phyloP scores from a whole-genome alignment of 1,284 basidiomycete species.

The Dichomitus squalens region DNA sequence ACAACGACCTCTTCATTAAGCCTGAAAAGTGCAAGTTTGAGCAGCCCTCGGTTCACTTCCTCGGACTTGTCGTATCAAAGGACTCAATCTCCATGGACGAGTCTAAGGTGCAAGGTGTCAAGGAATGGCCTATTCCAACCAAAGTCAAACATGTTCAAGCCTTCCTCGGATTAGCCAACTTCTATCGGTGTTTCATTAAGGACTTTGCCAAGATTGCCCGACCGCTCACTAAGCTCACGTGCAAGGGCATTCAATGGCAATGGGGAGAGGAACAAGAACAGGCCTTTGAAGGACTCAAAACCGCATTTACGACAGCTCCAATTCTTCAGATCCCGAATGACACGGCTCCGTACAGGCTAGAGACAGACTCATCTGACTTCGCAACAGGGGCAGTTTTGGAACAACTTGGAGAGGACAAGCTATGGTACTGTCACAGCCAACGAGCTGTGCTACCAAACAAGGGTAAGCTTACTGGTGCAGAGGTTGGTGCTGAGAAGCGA shows the following conservation, averaged over 20 bases:
- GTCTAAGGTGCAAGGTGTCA: constrained; percentile 3
- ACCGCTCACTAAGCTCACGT: constrained; percentile 28
- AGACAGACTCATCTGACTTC: constrained; percentile 1
- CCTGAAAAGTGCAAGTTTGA: constrained; percentile 41
- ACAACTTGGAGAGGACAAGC: neutral
- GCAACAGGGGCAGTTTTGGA: constrained; percentile 1
- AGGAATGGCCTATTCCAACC: constrained; percentile 10
- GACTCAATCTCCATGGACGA: constrained; percentile 8
- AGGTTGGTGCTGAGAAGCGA: no score
- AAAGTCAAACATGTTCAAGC: constrained; percentile 18
- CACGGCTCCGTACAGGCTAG: neutral
- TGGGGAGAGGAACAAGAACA: constrained; percentile 19
- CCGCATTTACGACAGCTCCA: neutral
- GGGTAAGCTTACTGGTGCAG: no score
- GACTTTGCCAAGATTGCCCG: constrained; percentile 31
- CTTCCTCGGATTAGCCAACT: constrained; percentile 18
- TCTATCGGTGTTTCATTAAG: constrained; percentile 32
- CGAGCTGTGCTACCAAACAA: no score
- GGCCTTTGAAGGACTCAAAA: constrained; percentile 2
- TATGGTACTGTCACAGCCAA: no score
- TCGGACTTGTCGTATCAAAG: neutral
- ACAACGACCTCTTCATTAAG: constrained; percentile 35
- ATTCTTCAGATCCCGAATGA: neutral
- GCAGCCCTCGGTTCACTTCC: constrained; percentile 24
- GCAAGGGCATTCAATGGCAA: constrained; percentile 16